Evolutionary conservation across 306 rosid species (phyloP).

Genomic region (Hippophae tibetana): DNA sequence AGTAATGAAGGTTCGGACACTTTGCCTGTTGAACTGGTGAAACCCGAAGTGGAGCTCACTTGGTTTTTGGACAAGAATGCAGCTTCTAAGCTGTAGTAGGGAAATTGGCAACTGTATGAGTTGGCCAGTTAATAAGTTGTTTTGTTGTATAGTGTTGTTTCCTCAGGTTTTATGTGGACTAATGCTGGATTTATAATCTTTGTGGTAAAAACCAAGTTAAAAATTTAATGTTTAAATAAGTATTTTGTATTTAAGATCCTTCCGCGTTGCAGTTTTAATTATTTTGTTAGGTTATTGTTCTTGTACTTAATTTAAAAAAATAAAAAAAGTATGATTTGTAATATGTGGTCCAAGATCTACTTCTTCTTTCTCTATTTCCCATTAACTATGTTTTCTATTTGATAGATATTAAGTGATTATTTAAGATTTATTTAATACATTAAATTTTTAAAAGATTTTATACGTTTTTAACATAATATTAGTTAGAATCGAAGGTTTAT

Average conservation of each 20-base stretch:
- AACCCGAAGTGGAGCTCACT: constrained; percentile 63
- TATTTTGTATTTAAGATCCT: neutral
- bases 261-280: too few species aligned
- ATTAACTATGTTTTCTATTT: too few species aligned
- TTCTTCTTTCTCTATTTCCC: too few species aligned
- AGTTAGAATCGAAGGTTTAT: too few species aligned
- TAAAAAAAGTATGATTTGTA: too few species aligned
- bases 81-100: constrained; percentile 69
- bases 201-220: neutral
- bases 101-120: constrained; percentile 10
- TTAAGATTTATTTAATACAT: too few species aligned
- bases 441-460: too few species aligned
- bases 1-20: constrained; percentile 29
- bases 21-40: constrained; percentile 65
- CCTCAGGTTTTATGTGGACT: constrained; percentile 1
- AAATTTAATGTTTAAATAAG: constrained; percentile 12
- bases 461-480: too few species aligned
- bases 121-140: constrained; percentile 4
- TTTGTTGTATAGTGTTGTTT: constrained; percentile 4
- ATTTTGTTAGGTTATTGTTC: too few species aligned
- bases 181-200: constrained; percentile 3
- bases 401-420: too few species aligned
- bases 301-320: too few species aligned
- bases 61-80: constrained; percentile 92
- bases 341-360: too few species aligned